Evolutionary conservation across 1,139 yeast species (phyloP), one percentile per base, ranked within the genome.

Genomic region (Zhuliangozyma blackwelliae): DNA sequence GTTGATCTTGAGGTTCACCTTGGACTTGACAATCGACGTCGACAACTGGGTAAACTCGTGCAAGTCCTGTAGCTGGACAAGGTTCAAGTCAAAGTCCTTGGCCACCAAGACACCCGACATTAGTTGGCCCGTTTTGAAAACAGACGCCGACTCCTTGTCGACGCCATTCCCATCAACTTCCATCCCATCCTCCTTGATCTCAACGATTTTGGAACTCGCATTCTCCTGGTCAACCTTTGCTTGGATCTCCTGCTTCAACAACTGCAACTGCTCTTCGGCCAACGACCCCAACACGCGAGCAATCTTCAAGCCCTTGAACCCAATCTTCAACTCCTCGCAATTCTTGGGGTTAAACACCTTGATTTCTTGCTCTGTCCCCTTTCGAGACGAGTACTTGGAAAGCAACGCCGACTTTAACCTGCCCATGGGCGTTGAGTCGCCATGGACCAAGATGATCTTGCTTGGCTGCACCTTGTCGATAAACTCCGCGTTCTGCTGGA

Each of bases 391-490:
- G 52, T 90, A 94, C 57, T 89, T 89, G 41, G 96, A 87, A 49
- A 89, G 66, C 32, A 92, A 67, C 0, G 98, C 98, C 21, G 96
- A 86, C 57, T 92, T 92, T 38, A 92, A 67, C 55, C 98, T 79
- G 40, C 97, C 98, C 98, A 92, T 92, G 23, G 96, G 97, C 48
- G 87, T 89, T 3, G 95, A 81, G 55, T 92, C 99, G n/a, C 99
- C 99, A 57, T 92, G 99, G 1, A 92, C 99, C 41, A 92, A 71
- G 42, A 92, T 88, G 38, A 84, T 82, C 40, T 84, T 81, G 45
- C 77, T 76, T 0, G 99, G 96, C 41, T 84, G 83, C 5, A 92
- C 88, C 43, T 80, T 69, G 50, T 90, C 97, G 39, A 92, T 92
- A 52, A 92, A 92, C 42, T 85, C 88, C 1, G 96, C 72, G 51